Conservation (phyloP, 192 early-diverging fungal genomes). For the Coemansia brasiliensis region DNA sequence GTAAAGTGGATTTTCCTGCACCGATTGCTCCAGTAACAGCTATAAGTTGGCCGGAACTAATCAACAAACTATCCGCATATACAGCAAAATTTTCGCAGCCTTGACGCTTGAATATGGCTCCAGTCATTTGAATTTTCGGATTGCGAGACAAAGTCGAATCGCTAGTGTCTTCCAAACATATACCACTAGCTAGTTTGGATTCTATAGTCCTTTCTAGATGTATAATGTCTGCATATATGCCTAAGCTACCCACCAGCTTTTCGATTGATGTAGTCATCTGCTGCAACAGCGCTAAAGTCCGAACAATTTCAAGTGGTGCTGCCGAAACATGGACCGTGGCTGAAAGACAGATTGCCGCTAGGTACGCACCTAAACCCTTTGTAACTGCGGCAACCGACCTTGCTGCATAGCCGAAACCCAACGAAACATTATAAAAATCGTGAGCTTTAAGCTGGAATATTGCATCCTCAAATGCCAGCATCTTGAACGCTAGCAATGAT, state of each 20-base stretch:
- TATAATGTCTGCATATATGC: constrained; percentile 9
- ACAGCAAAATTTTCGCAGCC: background rate
- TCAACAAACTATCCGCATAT: background rate
- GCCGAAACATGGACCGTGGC: background rate
- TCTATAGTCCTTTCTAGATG: constrained; percentile 13
- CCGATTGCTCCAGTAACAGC: constrained; percentile 81
- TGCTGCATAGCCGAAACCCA: constrained; percentile 1
- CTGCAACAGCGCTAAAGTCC: constrained; percentile 8
- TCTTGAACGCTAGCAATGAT: constrained; percentile 22
- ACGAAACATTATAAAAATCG: constrained; percentile 18
- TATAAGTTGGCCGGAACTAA: constrained; percentile 57
- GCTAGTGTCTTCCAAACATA: background rate
- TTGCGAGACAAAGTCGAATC: background rate
- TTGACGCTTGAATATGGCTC: constrained; percentile 8
- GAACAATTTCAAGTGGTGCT: background rate
- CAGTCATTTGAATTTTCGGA: background rate
- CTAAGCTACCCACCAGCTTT: constrained; percentile 7
- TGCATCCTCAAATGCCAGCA: constrained; percentile 18
- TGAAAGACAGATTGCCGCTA: constrained; percentile 5
- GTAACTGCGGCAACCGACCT: constrained; percentile 10
- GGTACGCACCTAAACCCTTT: constrained; percentile 4
- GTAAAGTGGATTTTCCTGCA: constrained; percentile 75
- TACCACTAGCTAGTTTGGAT: background rate
- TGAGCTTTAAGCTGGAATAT: constrained; percentile 9
- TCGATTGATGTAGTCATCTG: constrained; percentile 7